phyloP scores from a whole-genome alignment of 495 filamentous ascomycete genomes.

The Podospora appendiculata region DNA sequence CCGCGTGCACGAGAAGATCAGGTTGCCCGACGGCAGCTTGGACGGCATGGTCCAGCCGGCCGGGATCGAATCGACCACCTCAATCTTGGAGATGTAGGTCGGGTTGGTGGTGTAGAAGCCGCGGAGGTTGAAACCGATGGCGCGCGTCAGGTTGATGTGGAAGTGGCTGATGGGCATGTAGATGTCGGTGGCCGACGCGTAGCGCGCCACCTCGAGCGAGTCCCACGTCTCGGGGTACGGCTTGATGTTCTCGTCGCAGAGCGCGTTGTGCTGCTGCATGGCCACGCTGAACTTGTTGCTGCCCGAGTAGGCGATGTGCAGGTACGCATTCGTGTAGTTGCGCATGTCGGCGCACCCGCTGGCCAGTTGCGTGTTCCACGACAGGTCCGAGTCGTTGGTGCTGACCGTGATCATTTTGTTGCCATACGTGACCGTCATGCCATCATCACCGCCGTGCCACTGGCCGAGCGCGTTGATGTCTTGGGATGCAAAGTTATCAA shows the following conservation, averaged over 20 bases:
- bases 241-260: slow-evolving; percentile 49
- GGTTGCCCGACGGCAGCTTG: slow-evolving; percentile 54
- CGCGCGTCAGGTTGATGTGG: slow-evolving; percentile 49
- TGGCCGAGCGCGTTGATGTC: slow-evolving; percentile 56
- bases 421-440: slow-evolving; percentile 43
- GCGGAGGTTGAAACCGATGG: slow-evolving; percentile 59
- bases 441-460: slow-evolving; percentile 66
- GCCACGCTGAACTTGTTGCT: not conserved
- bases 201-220: slow-evolving; percentile 60
- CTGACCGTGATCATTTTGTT: slow-evolving; percentile 47
- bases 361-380: slow-evolving; percentile 60
- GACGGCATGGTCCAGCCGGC: slow-evolving; percentile 41
- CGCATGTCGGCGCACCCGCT: slow-evolving; percentile 53
- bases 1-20: slow-evolving; percentile 59
- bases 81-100: slow-evolving; percentile 51
- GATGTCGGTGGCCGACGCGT: slow-evolving; percentile 52
- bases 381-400: slow-evolving; percentile 59
- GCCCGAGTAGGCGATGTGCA: slow-evolving; percentile 63
- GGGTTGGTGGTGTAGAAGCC: slow-evolving; percentile 55
- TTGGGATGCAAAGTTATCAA: slow-evolving; percentile 55
- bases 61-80: slow-evolving; percentile 54
- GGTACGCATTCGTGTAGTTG: slow-evolving; percentile 48
- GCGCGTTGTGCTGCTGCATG: slow-evolving; percentile 8
- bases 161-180: slow-evolving; percentile 74
- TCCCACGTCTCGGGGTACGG: slow-evolving; percentile 72